phyloP scores from a whole-genome alignment of 2,329 filamentous ascomycete genomes.

The Fusarium torulosum region DNA sequence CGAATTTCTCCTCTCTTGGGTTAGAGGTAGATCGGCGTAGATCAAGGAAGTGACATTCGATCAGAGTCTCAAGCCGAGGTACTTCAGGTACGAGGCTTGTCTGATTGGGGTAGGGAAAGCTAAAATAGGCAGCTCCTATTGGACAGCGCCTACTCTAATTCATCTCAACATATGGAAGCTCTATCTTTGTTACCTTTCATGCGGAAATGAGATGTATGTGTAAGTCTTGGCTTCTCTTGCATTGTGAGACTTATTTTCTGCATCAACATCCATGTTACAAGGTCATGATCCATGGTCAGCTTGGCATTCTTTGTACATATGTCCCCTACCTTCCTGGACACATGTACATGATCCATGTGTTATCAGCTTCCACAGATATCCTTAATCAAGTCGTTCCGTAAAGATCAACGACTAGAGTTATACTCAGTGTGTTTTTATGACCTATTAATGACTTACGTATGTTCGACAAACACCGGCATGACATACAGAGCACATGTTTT shows the following conservation, averaged over 20 bases:
- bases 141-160: background rate
- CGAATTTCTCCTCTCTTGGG: background rate
- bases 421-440: background rate
- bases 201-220: background rate
- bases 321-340: background rate
- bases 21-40: constrained; percentile 10
- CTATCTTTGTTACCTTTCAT: too few species aligned
- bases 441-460: background rate
- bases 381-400: background rate
- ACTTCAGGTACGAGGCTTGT: constrained; percentile 9
- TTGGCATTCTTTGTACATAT: background rate
- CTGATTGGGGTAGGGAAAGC: constrained; percentile 11
- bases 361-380: background rate
- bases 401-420: background rate
- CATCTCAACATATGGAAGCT: background rate
- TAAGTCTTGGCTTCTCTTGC: background rate
- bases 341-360: background rate
- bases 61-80: constrained; percentile 32
- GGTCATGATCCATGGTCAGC: background rate
- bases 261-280: background rate
- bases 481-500: background rate
- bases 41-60: constrained; percentile 18
- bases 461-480: background rate
- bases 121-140: constrained; percentile 18
- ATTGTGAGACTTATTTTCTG: background rate